Evolutionary conservation across 495 filamentous ascomycete species (phyloP).

Genomic region (Neurospora sp.): DNA sequence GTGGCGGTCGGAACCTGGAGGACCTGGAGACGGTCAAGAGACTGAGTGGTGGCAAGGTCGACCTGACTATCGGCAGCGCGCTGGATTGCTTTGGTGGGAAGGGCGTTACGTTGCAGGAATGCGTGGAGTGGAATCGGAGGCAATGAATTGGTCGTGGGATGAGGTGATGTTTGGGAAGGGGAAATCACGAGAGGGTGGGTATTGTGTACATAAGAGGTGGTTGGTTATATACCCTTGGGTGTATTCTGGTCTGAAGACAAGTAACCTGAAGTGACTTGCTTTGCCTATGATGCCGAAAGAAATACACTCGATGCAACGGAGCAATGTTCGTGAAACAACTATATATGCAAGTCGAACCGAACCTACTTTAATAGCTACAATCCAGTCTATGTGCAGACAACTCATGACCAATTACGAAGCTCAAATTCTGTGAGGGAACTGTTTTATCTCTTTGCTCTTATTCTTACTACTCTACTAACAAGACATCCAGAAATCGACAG

Average conservation of each 20-base stretch:
- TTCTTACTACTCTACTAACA: neutral
- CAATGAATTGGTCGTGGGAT: constrained; percentile 8
- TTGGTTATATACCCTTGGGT: neutral
- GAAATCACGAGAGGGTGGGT: neutral
- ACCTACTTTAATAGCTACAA: too few relatives aligned
- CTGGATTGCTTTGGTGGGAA: constrained; percentile 90
- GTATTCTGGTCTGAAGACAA: neutral
- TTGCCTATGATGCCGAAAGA: too few relatives aligned
- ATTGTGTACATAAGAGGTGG: neutral
- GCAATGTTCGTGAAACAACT: too few relatives aligned
- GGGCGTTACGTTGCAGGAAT: constrained; percentile 77
- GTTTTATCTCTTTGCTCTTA: neutral
- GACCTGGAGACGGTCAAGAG: constrained; percentile 72
- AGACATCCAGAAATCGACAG: neutral
- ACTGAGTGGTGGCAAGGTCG: constrained; percentile 70
- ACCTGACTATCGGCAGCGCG: constrained; percentile 93
- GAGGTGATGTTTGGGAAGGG: neutral
- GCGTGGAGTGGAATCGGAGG: constrained; percentile 71
- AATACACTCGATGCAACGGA: too few relatives aligned
- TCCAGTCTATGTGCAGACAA: neutral
- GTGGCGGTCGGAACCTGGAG: constrained; percentile 69
- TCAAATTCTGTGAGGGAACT: neutral
- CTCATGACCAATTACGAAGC: neutral
- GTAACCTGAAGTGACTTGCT: too few relatives aligned
- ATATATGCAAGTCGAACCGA: too few relatives aligned